phyloP scores from a whole-genome alignment of 352 stramenopile genomes.

The Globisporangium barbulae region DNA sequence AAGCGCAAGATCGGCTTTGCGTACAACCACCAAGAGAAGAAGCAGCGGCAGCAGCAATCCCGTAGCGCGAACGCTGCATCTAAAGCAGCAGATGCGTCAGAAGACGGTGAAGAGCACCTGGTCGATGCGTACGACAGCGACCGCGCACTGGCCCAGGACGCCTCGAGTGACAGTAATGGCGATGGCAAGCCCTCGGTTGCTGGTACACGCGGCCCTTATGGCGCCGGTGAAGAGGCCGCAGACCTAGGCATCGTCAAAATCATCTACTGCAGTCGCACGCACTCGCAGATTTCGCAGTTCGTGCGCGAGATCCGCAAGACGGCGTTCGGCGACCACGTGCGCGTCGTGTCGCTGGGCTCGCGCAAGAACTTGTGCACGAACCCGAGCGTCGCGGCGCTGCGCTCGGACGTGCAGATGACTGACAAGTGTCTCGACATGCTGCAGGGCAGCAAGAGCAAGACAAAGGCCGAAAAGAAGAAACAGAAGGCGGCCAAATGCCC shows the following conservation, averaged over 20 bases:
- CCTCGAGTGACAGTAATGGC: constrained; percentile 36
- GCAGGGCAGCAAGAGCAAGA: constrained; percentile 54
- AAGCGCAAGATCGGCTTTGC: constrained; percentile 68
- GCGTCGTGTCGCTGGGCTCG: constrained; percentile 76
- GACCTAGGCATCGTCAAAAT: constrained; percentile 71
- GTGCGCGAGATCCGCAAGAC: constrained; percentile 87
- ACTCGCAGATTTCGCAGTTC: constrained; percentile 90
- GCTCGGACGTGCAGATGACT: constrained; percentile 75
- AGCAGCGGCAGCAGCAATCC: constrained; percentile 22
- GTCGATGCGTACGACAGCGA: constrained; percentile 82
- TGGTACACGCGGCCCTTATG: background rate
- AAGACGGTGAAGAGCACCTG: constrained; percentile 53
- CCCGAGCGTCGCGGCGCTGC: constrained; percentile 55
- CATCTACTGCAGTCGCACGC: constrained; percentile 89
- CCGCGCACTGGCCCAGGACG: constrained; percentile 8
- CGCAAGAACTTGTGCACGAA: constrained; percentile 87
- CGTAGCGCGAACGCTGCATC: no score
- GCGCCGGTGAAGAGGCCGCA: constrained; percentile 17
- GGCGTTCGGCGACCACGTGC: constrained; percentile 58
- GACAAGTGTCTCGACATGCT: constrained; percentile 88
- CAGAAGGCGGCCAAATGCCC: constrained; percentile 69
- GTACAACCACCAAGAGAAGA: constrained; percentile 65
- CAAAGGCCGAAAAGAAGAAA: constrained; percentile 29
- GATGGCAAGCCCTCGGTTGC: background rate
- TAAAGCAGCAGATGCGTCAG: background rate